These are phyloP conservation scores for Yamadazyma atlantica DNA, from an alignment of 1,139 yeast species.

Conservation along the genomic window DNA sequence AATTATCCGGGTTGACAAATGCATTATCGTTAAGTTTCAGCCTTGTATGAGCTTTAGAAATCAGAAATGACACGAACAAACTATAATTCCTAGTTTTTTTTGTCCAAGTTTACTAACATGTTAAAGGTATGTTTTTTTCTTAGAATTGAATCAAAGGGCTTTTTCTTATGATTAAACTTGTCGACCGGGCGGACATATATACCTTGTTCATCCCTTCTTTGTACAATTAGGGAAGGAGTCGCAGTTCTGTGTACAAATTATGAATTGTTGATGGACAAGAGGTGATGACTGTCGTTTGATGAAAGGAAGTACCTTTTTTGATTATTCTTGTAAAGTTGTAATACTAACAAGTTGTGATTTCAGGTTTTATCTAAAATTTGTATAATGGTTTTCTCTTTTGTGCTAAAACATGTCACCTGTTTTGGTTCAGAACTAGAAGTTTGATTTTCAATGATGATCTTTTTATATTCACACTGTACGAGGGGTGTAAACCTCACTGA, in stretches of 20 bases:
- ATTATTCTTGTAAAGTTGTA: constrained; percentile 3
- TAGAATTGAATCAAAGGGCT: constrained; percentile 4
- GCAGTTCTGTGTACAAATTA: constrained; percentile 68
- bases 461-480: constrained; percentile 66
- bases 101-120: constrained; percentile 19
- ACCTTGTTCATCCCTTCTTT: constrained; percentile 46
- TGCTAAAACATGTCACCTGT: too few relatives aligned
- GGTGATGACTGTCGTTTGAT: constrained; percentile 52
- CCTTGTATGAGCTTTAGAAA: constrained; percentile 69
- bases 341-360: constrained; percentile 11
- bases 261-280: constrained; percentile 51
- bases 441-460: constrained; percentile 47
- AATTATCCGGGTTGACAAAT: constrained; percentile 69
- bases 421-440: too few relatives aligned
- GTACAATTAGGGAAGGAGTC: constrained; percentile 55
- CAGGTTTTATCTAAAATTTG: constrained; percentile 4
- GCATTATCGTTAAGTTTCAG: constrained; percentile 83
- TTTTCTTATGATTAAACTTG: constrained; percentile 50
- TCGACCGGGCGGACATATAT: constrained; percentile 85
- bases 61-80: not conserved
- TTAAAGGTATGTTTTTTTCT: constrained; percentile 18
- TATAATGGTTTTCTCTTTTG: not conserved
- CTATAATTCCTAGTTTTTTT: too few relatives aligned
- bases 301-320: constrained; percentile 7
- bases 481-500: constrained; percentile 50